phyloP scores from a whole-genome alignment of 257 asterid species.

The Petunia secreta region DNA sequence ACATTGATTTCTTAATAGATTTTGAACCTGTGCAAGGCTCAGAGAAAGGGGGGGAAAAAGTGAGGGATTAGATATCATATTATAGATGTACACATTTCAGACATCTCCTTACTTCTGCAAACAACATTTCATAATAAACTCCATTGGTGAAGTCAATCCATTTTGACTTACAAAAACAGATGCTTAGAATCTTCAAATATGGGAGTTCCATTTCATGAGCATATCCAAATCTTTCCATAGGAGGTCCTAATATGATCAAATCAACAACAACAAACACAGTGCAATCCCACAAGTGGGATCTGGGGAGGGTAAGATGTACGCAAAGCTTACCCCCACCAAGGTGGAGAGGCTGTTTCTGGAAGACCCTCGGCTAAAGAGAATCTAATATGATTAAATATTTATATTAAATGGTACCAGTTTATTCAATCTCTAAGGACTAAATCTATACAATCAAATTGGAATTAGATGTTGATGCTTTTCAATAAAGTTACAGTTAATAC shows the following conservation, averaged over 20 bases:
- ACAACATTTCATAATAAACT: neutral
- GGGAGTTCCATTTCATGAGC: neutral
- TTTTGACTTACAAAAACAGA: neutral
- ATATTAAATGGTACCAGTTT: neutral
- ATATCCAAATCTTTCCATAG: neutral
- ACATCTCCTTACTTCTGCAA: conserved; percentile 5
- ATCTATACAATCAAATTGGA: neutral
- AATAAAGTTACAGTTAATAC: neutral
- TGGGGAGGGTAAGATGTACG: too few species aligned
- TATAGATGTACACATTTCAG: conserved; percentile 1
- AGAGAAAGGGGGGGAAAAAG: neutral
- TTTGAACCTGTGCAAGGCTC: neutral
- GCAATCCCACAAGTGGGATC: too few species aligned
- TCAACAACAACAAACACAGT: too few species aligned
- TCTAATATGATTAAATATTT: neutral
- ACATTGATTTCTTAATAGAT: neutral
- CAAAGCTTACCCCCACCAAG: too few species aligned
- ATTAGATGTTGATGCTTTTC: neutral
- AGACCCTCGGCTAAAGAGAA: too few species aligned
- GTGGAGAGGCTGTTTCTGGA: too few species aligned
- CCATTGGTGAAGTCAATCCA: conserved; percentile 1
- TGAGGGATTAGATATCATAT: neutral
- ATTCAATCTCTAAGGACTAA: neutral
- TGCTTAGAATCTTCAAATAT: neutral
- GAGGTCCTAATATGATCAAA: neutral